Evolutionary conservation across 1,284 basidiomycete genomes (phyloP).

Genomic region (Schizophyllum commune): DNA sequence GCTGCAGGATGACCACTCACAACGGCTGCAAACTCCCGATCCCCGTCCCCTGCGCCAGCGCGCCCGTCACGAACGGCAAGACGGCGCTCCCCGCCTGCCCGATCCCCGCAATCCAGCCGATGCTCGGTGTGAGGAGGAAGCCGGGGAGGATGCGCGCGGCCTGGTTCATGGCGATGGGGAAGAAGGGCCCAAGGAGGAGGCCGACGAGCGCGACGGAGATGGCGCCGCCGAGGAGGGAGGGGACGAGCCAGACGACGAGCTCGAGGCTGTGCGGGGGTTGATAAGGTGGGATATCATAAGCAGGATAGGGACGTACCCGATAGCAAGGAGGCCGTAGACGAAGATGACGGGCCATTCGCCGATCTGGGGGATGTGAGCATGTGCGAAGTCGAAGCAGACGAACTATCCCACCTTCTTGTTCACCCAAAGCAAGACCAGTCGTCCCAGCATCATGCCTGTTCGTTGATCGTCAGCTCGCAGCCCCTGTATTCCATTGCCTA

Average conservation of each 20-base stretch:
- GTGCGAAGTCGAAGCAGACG: slow-evolving; percentile 17
- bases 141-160: slow-evolving; percentile 48
- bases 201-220: slow-evolving; percentile 26
- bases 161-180: slow-evolving; percentile 60
- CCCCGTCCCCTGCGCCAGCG: slow-evolving; percentile 45
- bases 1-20: slow-evolving; percentile 21
- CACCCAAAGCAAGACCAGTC: slow-evolving; percentile 39
- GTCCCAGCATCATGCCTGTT: slow-evolving; percentile 36
- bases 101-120: slow-evolving; percentile 61
- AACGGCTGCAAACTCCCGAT: slow-evolving; percentile 51
- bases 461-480: slow-evolving; percentile 5
- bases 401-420: slow-evolving; percentile 33
- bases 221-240: slow-evolving; percentile 12
- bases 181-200: slow-evolving; percentile 52
- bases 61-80: slow-evolving; percentile 58
- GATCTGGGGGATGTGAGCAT: slow-evolving; percentile 21
- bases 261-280: slow-evolving; percentile 10
- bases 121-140: slow-evolving; percentile 55
- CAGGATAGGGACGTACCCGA: slow-evolving; percentile 16
- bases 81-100: slow-evolving; percentile 63
- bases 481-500: too few species aligned
- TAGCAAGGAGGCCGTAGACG: slow-evolving; percentile 19
- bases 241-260: slow-evolving; percentile 15
- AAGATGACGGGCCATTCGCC: slow-evolving; percentile 21
- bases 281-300: slow-evolving; percentile 1